Evolutionary conservation across 2,329 filamentous ascomycete genomes (phyloP).

Genomic region (Hortaea sp.): DNA sequence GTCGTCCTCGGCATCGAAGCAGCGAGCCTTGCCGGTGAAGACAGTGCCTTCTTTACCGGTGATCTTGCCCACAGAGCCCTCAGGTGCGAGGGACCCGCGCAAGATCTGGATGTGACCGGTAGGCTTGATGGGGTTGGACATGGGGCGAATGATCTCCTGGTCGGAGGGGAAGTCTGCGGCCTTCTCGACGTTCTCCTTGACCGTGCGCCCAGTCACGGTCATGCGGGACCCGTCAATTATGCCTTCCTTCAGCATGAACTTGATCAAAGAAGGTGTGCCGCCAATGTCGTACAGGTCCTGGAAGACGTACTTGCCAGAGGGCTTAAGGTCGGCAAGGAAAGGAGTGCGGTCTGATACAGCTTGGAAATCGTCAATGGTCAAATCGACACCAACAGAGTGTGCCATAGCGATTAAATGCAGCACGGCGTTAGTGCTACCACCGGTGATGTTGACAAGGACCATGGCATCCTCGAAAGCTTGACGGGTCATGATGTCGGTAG

Average conservation of each 20-base stretch:
- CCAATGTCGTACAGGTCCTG: slow-evolving; percentile 50
- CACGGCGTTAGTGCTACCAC: slow-evolving; percentile 42
- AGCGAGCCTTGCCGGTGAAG: slow-evolving; percentile 60
- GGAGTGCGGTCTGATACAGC: slow-evolving; percentile 40
- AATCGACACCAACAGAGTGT: slow-evolving; percentile 37
- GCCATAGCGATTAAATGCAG: slow-evolving; percentile 43
- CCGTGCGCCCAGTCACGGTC: slow-evolving; percentile 41
- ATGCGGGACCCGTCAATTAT: slow-evolving; percentile 38
- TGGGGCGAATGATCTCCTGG: slow-evolving; percentile 59
- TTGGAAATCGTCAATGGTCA: slow-evolving; percentile 44
- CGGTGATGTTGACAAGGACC: slow-evolving; percentile 41
- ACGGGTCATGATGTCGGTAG: slow-evolving; percentile 40
- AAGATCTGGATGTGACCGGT: slow-evolving; percentile 68
- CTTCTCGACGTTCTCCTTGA: slow-evolving; percentile 42
- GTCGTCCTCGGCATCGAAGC: slow-evolving; percentile 59
- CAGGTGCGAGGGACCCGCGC: slow-evolving; percentile 57
- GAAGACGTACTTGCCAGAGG: slow-evolving; percentile 44
- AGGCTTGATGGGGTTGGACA: slow-evolving; percentile 59
- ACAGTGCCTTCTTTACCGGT: slow-evolving; percentile 62
- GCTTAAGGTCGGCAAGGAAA: slow-evolving; percentile 42
- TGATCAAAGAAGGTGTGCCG: slow-evolving; percentile 40
- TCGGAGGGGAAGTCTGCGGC: slow-evolving; percentile 55
- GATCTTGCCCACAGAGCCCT: slow-evolving; percentile 64
- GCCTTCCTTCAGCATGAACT: slow-evolving; percentile 41
- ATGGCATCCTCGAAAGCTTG: slow-evolving; percentile 43